phyloP scores from a whole-genome alignment of 1,139 yeast genomes.

The Suhomyces ambrosiae region DNA sequence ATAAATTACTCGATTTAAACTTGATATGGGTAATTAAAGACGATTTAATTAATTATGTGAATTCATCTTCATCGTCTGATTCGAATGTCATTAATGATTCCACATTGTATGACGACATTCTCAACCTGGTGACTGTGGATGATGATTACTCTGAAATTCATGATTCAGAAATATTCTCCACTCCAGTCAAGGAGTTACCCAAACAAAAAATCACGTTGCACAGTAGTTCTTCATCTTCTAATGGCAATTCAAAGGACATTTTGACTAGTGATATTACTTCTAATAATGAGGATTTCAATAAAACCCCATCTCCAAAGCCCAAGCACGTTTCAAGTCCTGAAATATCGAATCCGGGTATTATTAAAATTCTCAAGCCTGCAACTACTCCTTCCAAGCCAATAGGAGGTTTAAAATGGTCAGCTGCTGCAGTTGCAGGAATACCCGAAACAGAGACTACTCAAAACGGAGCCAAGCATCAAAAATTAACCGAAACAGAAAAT shows the following conservation, averaged over 20 bases:
- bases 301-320: conserved; percentile 16
- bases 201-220: conserved; percentile 3
- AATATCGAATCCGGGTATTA: conserved; percentile 22
- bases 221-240: conserved; percentile 3
- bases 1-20: conserved; percentile 36
- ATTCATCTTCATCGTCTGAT: conserved; percentile 40
- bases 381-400: conserved; percentile 65
- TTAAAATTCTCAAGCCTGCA: conserved; percentile 64
- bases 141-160: conserved; percentile 16
- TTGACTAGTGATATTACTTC: conserved; percentile 8
- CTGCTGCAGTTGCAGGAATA: conserved; percentile 58
- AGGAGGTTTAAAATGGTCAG: conserved; percentile 69
- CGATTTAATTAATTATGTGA: conserved; percentile 43
- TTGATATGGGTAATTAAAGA: conserved; percentile 42
- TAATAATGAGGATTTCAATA: not conserved
- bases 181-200: conserved; percentile 13
- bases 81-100: conserved; percentile 44
- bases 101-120: conserved; percentile 46
- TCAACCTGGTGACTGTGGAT: conserved; percentile 25
- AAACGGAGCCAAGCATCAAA: not conserved
- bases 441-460: conserved; percentile 9
- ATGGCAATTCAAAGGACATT: conserved; percentile 3
- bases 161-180: conserved; percentile 17
- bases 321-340: conserved; percentile 19
- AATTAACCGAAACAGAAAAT: not conserved